Conservation (phyloP, 805 yeast species). For the Metahyphopichia silvanorum region DNA sequence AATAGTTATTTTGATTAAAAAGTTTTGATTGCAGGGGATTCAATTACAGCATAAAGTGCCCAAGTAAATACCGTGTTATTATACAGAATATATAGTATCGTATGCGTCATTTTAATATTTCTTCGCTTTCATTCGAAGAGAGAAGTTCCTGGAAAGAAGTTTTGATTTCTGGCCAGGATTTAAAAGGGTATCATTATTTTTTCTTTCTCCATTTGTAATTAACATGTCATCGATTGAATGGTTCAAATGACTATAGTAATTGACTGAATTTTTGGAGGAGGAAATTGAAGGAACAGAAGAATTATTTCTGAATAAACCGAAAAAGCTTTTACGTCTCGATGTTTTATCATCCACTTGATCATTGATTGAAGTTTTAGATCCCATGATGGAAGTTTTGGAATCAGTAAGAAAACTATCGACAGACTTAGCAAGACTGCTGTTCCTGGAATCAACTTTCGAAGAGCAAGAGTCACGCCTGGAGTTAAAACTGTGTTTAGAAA, state of each 20-base stretch:
- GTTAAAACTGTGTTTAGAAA: too few relatives aligned
- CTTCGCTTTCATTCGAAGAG: slow-evolving; percentile 1
- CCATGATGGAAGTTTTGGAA: too few relatives aligned
- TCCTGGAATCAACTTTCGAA: neutral
- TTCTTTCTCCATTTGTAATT: too few relatives aligned
- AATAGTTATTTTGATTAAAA: too few relatives aligned
- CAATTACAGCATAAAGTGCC: too few relatives aligned
- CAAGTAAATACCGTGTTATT: too few relatives aligned
- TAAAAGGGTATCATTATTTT: slow-evolving; percentile 1
- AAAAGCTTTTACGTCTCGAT: slow-evolving; percentile 2
- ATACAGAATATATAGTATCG: too few relatives aligned
- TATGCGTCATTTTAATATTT: too few relatives aligned
- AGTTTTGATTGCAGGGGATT: too few relatives aligned
- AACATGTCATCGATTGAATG: slow-evolving; percentile 1
- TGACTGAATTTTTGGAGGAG: neutral
- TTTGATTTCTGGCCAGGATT: neutral
- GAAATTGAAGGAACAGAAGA: neutral
- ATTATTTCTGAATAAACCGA: slow-evolving; percentile 1
- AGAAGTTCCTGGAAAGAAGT: slow-evolving; percentile 1
- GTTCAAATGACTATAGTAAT: neutral
- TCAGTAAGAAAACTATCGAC: too few relatives aligned
- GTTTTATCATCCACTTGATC: neutral
- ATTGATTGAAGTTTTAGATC: neutral
- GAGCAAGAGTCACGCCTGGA: too few relatives aligned
- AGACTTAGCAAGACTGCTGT: neutral